Evolutionary conservation across 176 grass and related monocot genomes (phyloP).

Genomic region (Tuctoria greenei): DNA sequence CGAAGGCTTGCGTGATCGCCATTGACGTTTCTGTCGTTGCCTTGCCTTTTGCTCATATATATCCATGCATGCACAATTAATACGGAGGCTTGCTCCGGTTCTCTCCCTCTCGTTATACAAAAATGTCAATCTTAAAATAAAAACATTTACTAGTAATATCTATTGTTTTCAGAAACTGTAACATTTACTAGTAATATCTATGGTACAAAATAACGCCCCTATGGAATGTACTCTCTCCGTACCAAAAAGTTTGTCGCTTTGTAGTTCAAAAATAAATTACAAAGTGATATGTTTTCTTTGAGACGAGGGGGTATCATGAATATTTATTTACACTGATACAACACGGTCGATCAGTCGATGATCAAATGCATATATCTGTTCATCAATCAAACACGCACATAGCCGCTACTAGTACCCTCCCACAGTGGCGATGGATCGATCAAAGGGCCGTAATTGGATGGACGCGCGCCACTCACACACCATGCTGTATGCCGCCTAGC

Average conservation of each 20-base stretch:
- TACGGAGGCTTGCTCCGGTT: not conserved
- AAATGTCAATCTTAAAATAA: not conserved
- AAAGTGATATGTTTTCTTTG: too few species aligned
- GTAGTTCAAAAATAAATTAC: too few species aligned
- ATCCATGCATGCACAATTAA: not conserved
- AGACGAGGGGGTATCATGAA: too few species aligned
- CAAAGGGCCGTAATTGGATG: conserved; percentile 18
- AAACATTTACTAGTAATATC: not conserved
- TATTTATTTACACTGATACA: not conserved
- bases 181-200: not conserved
- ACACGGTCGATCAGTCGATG: not conserved
- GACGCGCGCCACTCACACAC: conserved; percentile 6
- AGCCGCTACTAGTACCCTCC: not conserved
- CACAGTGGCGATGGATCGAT: conserved; percentile 7
- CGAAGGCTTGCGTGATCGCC: too few species aligned
- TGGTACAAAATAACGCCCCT: not conserved
- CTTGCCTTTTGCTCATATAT: conserved; percentile 7
- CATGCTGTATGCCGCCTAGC: not conserved
- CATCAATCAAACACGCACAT: conserved; percentile 6
- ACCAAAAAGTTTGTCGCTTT: too few species aligned
- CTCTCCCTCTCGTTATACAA: not conserved
- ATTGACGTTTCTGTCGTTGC: conserved; percentile 14
- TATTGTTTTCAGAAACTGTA: too few species aligned
- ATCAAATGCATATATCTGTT: not conserved
- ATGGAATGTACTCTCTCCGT: too few species aligned